A percentile compares a stretch with the other conserved stretches of the same genome.
phyloP scores from a whole-genome alignment of 179 eudicot species.

The Patellifolia procumbens region DNA sequence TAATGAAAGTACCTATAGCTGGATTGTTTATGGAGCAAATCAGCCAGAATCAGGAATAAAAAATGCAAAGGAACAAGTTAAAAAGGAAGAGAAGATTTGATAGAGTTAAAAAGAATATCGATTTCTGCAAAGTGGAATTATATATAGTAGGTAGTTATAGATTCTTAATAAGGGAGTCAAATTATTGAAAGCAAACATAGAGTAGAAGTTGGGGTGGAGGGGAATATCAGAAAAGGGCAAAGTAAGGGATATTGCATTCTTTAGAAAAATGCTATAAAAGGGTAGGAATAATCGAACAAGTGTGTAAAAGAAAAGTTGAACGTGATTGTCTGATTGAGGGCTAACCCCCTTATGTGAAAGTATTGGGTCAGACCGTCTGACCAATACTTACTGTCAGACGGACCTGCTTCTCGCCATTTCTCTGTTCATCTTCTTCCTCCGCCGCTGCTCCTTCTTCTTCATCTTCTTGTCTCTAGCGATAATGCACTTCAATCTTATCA shows the following conservation, averaged over 20 bases:
- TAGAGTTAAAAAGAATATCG: neutral
- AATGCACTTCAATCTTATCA: too few relatives aligned
- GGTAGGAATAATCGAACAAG: neutral
- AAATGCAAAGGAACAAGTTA: neutral
- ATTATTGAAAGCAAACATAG: neutral
- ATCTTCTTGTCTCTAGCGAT: too few relatives aligned
- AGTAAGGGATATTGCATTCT: neutral
- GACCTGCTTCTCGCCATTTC: too few relatives aligned
- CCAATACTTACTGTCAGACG: too few relatives aligned
- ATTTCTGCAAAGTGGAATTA: neutral
- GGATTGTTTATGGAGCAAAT: conserved; percentile 4
- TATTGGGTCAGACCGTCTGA: too few relatives aligned
- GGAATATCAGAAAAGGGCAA: neutral
- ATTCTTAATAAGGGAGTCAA: neutral
- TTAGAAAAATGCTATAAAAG: neutral
- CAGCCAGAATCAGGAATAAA: conserved; percentile 11
- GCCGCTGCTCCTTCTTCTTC: too few relatives aligned
- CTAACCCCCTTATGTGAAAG: too few relatives aligned
- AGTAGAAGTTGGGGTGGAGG: neutral
- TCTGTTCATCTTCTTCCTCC: too few relatives aligned
- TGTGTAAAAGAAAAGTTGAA: too few relatives aligned
- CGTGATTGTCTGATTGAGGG: too few relatives aligned
- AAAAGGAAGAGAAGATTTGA: neutral
- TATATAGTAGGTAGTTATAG: conserved; percentile 3
- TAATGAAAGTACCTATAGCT: conserved; percentile 10